Evolutionary conservation across 148 eudicot genomes (phyloP).

Genomic region (Rhododendron henanense): DNA sequence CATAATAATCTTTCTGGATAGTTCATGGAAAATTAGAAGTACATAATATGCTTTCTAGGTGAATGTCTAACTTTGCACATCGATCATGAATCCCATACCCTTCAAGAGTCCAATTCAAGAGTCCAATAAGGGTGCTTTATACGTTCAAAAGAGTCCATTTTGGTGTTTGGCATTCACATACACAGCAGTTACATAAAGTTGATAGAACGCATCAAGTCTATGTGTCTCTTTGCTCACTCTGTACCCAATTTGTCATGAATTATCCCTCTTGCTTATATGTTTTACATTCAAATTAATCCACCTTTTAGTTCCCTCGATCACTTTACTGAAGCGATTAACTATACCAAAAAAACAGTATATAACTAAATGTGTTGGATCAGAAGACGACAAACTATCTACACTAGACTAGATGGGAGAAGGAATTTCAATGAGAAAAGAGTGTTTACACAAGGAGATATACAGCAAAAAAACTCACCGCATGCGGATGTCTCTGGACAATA

Average conservation of each 20-base stretch:
- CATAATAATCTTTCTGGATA: not conserved
- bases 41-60: not conserved
- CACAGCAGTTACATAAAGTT: not conserved
- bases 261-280: not conserved
- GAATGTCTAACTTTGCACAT: not conserved
- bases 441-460: not conserved
- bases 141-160: not conserved
- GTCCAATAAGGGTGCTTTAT: not conserved
- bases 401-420: not conserved
- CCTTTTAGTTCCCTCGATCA: no score
- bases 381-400: not conserved
- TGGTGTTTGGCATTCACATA: not conserved
- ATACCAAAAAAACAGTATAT: not conserved
- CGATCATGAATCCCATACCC: not conserved
- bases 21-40: not conserved
- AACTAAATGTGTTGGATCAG: not conserved
- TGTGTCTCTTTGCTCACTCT: not conserved
- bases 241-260: not conserved
- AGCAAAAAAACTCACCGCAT: conserved; percentile 40
- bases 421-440: not conserved
- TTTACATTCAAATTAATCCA: not conserved
- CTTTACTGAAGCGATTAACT: not conserved
- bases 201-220: not conserved
- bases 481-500: conserved; percentile 67
- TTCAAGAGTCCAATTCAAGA: not conserved